phyloP scores from a whole-genome alignment of 768 basidiomycete genomes.

The Amanita molliuscula region DNA sequence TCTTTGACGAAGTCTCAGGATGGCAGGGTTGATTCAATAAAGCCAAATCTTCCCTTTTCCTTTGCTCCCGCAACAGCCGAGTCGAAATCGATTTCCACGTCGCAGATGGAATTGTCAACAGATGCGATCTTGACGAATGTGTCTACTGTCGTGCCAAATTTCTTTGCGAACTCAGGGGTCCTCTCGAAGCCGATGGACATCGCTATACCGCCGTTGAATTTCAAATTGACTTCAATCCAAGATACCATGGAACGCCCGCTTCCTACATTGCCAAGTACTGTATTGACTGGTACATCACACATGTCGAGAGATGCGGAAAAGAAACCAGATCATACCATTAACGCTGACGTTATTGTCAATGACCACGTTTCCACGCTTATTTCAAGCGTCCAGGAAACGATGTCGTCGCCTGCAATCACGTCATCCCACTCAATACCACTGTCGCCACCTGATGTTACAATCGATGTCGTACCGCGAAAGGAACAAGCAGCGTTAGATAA shows the following conservation, averaged over 20 bases:
- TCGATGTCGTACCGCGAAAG: background rate
- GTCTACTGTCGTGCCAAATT: conserved; percentile 40
- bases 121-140: background rate
- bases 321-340: background rate
- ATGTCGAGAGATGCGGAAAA: background rate
- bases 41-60: background rate
- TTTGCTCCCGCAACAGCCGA: background rate
- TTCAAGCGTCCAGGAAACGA: background rate
- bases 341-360: background rate
- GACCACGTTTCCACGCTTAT: background rate
- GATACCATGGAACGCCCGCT: background rate
- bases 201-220: conserved; percentile 16
- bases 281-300: background rate
- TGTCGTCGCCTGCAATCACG: background rate
- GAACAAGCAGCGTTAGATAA: background rate
- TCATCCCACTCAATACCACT: background rate
- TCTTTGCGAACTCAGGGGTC: conserved; percentile 46
- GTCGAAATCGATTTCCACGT: background rate
- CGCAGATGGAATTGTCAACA: background rate
- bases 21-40: background rate
- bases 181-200: conserved; percentile 29
- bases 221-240: conserved; percentile 6
- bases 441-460: background rate
- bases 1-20: conserved; percentile 29
- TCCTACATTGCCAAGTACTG: background rate